Conservation (phyloP, 2,329 filamentous ascomycete species). For the Dothistroma septosporum region DNA sequence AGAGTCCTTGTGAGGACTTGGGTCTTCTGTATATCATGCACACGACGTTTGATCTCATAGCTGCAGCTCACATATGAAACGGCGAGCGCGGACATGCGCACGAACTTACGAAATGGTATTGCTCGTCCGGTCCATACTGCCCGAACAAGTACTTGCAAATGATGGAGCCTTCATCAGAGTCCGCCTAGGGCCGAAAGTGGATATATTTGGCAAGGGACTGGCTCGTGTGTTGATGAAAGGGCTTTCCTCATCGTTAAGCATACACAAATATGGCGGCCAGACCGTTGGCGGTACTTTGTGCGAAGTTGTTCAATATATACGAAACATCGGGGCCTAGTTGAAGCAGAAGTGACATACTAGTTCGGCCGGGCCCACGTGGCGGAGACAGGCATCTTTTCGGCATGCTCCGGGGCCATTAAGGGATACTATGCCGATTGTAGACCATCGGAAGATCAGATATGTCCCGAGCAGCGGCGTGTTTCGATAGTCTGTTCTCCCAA, state of each 20-base stretch:
- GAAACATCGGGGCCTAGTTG: slow-evolving; percentile 2
- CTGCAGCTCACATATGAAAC: not conserved
- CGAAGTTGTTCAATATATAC: not conserved
- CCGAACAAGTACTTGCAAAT: not conserved
- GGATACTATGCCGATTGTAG: not conserved
- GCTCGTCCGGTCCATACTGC: slow-evolving; percentile 3
- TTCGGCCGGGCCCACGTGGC: not conserved
- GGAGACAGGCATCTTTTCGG: not conserved
- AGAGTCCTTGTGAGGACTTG: slow-evolving; percentile 14
- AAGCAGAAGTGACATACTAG: not conserved
- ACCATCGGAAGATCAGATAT: not conserved
- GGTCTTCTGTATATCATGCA: slow-evolving; percentile 14
- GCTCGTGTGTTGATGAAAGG: slow-evolving; percentile 1
- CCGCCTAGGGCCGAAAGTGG: no score
- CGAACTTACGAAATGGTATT: not conserved
- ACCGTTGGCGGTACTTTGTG: not conserved
- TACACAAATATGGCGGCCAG: not conserved
- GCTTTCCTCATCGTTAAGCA: not conserved
- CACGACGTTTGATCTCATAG: not conserved
- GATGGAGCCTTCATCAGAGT: not conserved
- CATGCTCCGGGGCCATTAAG: not conserved
- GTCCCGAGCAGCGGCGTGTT: not conserved
- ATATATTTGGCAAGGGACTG: not conserved
- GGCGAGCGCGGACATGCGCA: not conserved
- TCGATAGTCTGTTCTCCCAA: not conserved